phyloP scores from a whole-genome alignment of 1,284 basidiomycete genomes.

The Irpex sp. region DNA sequence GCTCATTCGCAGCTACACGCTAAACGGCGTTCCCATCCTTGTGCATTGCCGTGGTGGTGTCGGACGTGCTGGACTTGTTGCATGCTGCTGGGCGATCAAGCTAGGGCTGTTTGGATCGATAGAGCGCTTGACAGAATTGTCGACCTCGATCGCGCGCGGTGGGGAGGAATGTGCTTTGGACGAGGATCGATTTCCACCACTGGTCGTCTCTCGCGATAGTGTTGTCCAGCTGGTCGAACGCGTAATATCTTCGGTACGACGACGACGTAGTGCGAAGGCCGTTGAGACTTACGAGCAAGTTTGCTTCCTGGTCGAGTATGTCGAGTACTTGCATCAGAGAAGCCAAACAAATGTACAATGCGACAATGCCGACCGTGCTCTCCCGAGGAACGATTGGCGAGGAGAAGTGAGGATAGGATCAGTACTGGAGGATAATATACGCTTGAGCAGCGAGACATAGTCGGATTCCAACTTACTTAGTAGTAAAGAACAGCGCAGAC shows the following conservation, averaged over 20 bases:
- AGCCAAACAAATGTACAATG: no score
- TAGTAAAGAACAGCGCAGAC: no score
- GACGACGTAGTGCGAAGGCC: constrained; percentile 78
- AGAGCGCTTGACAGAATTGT: constrained; percentile 15
- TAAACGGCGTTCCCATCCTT: constrained; percentile 73
- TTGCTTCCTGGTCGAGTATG: constrained; percentile 78
- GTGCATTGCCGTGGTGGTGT: constrained; percentile 96
- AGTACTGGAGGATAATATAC: no score
- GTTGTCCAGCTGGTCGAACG: constrained; percentile 58
- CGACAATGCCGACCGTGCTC: no score
- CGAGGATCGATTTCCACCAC: no score
- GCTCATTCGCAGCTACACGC: constrained; percentile 74
- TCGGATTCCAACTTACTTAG: no score
- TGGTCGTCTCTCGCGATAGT: no score
- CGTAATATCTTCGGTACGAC: constrained; percentile 71
- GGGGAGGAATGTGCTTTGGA: no score
- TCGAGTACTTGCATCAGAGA: constrained; percentile 49
- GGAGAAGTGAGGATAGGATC: no score
- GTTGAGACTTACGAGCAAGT: constrained; percentile 94
- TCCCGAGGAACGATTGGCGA: no score
- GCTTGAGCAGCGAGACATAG: no score
- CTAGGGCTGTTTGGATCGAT: constrained; percentile 83
- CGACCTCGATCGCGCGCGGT: no score
- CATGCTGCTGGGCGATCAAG: constrained; percentile 91
- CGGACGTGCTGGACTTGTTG: constrained; percentile 90